A percentile compares a stretch with the other conserved stretches of the same genome.
phyloP scores from a whole-genome alignment of 2,329 filamentous ascomycete species.

The Ilyonectria sp. region DNA sequence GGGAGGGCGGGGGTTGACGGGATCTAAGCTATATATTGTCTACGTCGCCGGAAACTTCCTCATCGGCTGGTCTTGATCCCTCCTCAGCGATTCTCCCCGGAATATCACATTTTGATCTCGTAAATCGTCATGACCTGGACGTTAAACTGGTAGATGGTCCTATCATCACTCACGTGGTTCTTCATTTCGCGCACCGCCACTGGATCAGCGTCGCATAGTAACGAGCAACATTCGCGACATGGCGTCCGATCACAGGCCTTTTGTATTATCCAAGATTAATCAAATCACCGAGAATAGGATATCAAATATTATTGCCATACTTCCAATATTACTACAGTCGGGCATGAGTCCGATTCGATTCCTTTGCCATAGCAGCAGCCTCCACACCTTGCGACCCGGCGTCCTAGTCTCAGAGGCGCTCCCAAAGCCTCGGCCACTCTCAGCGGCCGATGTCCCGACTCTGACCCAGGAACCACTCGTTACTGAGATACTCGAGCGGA shows the following conservation, averaged over 20 bases:
- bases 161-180: too few relatives aligned
- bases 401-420: conserved; percentile 28
- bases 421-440: conserved; percentile 36
- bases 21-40: too few relatives aligned
- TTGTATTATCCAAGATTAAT: conserved; percentile 47
- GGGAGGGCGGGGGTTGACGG: too few relatives aligned
- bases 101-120: too few relatives aligned
- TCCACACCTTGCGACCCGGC: conserved; percentile 45
- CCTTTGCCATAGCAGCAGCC: conserved; percentile 59
- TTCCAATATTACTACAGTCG: conserved; percentile 67
- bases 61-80: too few relatives aligned
- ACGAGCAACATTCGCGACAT: conserved; percentile 22
- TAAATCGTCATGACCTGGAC: too few relatives aligned
- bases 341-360: conserved; percentile 66
- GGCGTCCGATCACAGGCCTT: conserved; percentile 35
- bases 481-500: conserved; percentile 34
- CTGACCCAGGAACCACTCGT: conserved; percentile 29
- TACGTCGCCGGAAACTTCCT: too few relatives aligned
- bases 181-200: too few relatives aligned
- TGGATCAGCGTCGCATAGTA: too few relatives aligned
- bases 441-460: conserved; percentile 37
- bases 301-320: conserved; percentile 67
- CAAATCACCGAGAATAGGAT: conserved; percentile 53
- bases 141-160: too few relatives aligned
- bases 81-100: too few relatives aligned